phyloP scores from a whole-genome alignment of 257 asterid genomes.

The Solanum pennellii region DNA sequence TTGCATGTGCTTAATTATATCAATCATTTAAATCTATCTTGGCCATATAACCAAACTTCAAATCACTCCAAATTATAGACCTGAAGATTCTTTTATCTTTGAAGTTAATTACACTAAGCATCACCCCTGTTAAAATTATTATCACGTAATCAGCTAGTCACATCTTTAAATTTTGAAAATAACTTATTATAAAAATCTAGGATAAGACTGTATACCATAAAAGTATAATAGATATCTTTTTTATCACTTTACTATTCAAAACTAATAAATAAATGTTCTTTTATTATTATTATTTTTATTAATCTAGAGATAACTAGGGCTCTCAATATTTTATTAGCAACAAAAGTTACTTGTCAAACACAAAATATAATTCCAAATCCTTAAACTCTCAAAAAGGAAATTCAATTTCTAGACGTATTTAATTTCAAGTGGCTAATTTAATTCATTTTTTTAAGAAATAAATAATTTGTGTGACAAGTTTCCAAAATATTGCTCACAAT shows the following conservation, averaged over 20 bases:
- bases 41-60: not conserved
- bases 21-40: not conserved
- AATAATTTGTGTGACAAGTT: not conserved
- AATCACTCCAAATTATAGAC: not conserved
- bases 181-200: not conserved
- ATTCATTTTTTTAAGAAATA: not conserved
- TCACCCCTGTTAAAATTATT: not conserved
- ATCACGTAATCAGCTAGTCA: not conserved
- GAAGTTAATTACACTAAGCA: not conserved
- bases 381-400: not conserved
- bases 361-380: not conserved
- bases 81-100: not conserved
- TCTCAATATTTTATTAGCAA: not conserved
- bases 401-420: not conserved
- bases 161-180: not conserved
- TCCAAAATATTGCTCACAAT: not conserved
- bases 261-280: not conserved
- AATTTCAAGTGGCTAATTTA: not conserved
- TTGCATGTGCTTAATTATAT: not conserved
- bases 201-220: accelerated
- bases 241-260: not conserved
- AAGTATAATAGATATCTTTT: not conserved
- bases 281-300: not conserved
- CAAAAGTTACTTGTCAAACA: not conserved
- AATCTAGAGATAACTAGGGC: not conserved